Base-by-base conservation (phyloP, 176 grass and related monocot species). In the Areca catechu region DNA sequence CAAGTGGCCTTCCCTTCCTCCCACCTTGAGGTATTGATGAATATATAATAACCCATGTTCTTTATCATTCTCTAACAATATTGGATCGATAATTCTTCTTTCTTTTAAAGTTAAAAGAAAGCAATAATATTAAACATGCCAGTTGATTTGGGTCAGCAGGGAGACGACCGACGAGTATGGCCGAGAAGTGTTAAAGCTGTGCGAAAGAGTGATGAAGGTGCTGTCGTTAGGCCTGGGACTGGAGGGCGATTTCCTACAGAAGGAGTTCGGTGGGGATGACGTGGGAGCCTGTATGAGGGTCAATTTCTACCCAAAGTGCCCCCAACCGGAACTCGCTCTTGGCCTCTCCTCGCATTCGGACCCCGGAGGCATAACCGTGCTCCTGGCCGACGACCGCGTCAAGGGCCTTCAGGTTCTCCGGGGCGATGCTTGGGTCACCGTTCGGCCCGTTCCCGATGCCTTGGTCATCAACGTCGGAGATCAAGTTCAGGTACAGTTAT, bases 261-360 rank as follows among this genome's bases (percentile, higher is more conserved):
- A 48, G 14, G 20, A 43, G 19, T 50, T 64, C 43, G 61, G 61
- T 12, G 14, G 61, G 6, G 47, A 24, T n/a, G 61, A 50, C 14
- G 47, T 5, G 3, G 20, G 34, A 0, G 61, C 19, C 1, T 49
- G 61, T 9, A 20, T 64, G 43, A 48, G 61, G 4, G 14, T 64
- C 12, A 64, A 64, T 48, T 64, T 49, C 47, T 64, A 64, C 5
- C 37, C 61, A 0, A 22, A 17, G 61, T 64, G 61, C 47, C 61
- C 61, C 1, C 61, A 64, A 22, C 61, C 61, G 12, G 61, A 50
- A 1, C 47, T 64, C 5, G 50, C 61, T 4, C 61, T 64, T 1
- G 61, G 61, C 37, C 17, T 64, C 19, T 64, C 61, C 43, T 49
- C 61, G 17, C 61, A 64, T 22, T 64, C 61, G n/a, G 61, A 64